phyloP scores from a whole-genome alignment of 2,329 filamentous ascomycete genomes.

The Blumeria graminis region DNA sequence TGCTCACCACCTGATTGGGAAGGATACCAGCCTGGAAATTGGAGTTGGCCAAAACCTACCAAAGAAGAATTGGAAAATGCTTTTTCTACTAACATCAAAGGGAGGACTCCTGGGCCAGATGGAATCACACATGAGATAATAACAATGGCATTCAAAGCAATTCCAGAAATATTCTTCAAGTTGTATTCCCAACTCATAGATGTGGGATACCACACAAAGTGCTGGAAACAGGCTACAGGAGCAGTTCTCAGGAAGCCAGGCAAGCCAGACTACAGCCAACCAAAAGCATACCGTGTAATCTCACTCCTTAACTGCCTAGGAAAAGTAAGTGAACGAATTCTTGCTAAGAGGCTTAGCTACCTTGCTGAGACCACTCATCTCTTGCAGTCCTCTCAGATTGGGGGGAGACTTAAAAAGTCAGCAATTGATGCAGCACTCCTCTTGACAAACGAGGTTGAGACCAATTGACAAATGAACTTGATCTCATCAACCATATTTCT shows the following conservation, averaged over 20 bases:
- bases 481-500: no score
- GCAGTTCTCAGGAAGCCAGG: neutral
- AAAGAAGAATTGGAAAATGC: neutral
- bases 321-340: no score
- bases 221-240: neutral
- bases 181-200: neutral
- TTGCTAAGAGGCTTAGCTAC: no score
- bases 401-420: no score
- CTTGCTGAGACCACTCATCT: no score
- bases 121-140: neutral
- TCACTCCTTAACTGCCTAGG: no score
- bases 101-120: neutral
- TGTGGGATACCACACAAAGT: neutral
- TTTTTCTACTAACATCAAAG: neutral
- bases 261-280: no score
- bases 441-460: no score
- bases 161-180: neutral
- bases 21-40: neutral
- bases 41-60: neutral
- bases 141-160: neutral
- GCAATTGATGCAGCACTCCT: no score
- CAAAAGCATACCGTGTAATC: no score
- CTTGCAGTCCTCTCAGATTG: no score
- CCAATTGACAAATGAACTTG: no score
- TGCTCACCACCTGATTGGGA: neutral